These are phyloP conservation scores for Cucumis hystrix DNA, from an alignment of 306 rosid species.

Conservation along the genomic window DNA sequence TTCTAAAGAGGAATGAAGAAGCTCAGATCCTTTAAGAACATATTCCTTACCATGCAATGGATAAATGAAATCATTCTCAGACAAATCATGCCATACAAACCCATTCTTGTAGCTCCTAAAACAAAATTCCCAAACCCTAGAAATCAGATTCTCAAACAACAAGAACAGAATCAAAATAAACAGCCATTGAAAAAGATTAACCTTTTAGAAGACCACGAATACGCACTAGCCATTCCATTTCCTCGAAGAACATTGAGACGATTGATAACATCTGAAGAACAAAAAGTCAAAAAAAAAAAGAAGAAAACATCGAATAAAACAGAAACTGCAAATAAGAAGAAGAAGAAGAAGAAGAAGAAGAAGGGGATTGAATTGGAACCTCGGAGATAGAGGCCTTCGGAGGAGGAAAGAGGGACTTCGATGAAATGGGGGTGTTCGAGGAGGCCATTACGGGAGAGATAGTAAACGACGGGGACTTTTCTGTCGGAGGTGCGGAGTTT, in stretches of 20 bases:
- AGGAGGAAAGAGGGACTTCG: slow-evolving; percentile 81
- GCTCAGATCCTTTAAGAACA: slow-evolving; percentile 87
- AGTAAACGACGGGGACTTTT: slow-evolving; percentile 79
- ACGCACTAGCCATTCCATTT: slow-evolving; percentile 58
- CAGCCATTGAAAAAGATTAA: neutral
- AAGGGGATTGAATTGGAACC: slow-evolving; percentile 21
- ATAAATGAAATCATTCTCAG: slow-evolving; percentile 76
- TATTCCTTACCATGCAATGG: slow-evolving; percentile 88
- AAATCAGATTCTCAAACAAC: neutral
- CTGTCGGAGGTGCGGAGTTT: slow-evolving; percentile 25
- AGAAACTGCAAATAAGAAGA: neutral
- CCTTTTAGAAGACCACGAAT: slow-evolving; percentile 97
- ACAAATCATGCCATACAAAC: slow-evolving; percentile 90
- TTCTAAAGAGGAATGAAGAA: slow-evolving; percentile 27
- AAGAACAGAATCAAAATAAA: neutral
- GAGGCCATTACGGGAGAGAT: slow-evolving; percentile 73
- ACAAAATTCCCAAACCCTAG: neutral
- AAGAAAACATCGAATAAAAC: neutral
- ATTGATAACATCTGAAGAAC: slow-evolving; percentile 47
- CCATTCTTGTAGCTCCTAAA: slow-evolving; percentile 79
- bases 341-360: neutral
- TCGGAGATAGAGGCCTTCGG: slow-evolving; percentile 79
- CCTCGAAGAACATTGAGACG: slow-evolving; percentile 80
- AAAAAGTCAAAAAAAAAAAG: neutral
- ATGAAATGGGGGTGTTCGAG: slow-evolving; percentile 97